Evolutionary conservation across 129 eudicot genomes (phyloP), one percentile per base, ranked within the genome.

Genomic region (Flaveria bidentis): DNA sequence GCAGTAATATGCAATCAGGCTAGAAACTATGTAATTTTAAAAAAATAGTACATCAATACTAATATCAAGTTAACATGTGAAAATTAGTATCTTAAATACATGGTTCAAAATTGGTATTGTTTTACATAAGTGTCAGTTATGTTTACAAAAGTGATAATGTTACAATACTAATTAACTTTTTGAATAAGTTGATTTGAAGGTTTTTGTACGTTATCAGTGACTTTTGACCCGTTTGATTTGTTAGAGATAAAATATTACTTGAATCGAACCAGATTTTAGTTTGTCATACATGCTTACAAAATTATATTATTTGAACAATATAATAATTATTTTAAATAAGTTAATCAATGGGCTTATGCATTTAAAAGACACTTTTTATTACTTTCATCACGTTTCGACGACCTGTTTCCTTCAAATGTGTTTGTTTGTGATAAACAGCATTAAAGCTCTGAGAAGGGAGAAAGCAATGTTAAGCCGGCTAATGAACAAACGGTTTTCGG

Each of bases 401-500:
- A 18, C 55, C 15, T 26, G 25, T 18, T n/a, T 53, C 2, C 11
- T 53, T 67, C 1, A 39, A 65, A 51, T 15, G 6, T 57, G 12
- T 57, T 60, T 42, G 22, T 66, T 55, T 72, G 61, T 67, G 76
- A 65, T 33, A 20, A 26, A 77, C 90, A 94, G 99, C 90, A 76
- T 87, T 73, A 94, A 87, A 83, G 90, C 94, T 50, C 94, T 94
- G 46, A 76, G 89, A 14, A 85, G 90, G 15, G 99, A 94, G 90
- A 87, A 91, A 78, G 92, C 84, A 83, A 89, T 82, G 91, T 84
- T 94, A 76, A 86, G 93, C 88, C 83, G 97, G 83, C 81, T 91
- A 17, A 82, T 94, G 80, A 78, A 89, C 73, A 91, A 82, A 82
- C 81, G 97, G 82, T 89, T 84, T 50, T 75, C 97, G 2, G 90